Percentiles rank a stretch among this genome's conserved stretches.
These are phyloP conservation scores for Nicotiana obtusifolia DNA, from an alignment of 257 asterid genomes.

Conservation along the genomic window DNA sequence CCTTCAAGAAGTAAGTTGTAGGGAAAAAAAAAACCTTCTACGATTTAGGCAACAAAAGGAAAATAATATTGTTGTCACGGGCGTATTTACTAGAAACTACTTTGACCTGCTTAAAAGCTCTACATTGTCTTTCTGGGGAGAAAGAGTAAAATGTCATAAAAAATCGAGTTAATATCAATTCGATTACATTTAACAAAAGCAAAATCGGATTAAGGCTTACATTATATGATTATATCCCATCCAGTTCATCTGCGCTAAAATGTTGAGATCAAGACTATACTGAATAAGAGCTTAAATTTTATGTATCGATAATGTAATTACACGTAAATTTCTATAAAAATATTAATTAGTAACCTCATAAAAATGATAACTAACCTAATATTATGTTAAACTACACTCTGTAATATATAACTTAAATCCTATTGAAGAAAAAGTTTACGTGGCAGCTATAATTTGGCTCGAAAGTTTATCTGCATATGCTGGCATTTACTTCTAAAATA, in stretches of 20 bases:
- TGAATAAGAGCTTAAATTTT: too few relatives aligned
- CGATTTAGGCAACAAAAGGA: not conserved
- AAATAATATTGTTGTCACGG: too few relatives aligned
- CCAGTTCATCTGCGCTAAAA: too few relatives aligned
- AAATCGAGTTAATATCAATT: not conserved
- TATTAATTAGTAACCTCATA: too few relatives aligned
- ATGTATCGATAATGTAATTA: too few relatives aligned
- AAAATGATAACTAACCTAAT: too few relatives aligned
- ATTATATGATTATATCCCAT: too few relatives aligned
- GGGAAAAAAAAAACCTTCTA: not conserved
- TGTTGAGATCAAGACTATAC: too few relatives aligned
- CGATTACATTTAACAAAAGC: not conserved
- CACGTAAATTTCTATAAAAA: too few relatives aligned
- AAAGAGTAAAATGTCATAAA: not conserved
- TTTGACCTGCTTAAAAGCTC: not conserved
- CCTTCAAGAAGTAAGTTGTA: not conserved
- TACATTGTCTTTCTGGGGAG: not conserved
- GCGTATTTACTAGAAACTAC: not conserved
- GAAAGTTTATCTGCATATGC: not conserved
- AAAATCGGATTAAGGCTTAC: not conserved
- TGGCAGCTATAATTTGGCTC: too few relatives aligned
- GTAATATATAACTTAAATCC: not conserved
- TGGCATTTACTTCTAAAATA: not conserved
- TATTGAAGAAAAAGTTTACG: not conserved
- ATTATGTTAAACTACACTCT: too few relatives aligned